phyloP scores from a whole-genome alignment of 805 yeast species.

The Saccharomycopsis vini region DNA sequence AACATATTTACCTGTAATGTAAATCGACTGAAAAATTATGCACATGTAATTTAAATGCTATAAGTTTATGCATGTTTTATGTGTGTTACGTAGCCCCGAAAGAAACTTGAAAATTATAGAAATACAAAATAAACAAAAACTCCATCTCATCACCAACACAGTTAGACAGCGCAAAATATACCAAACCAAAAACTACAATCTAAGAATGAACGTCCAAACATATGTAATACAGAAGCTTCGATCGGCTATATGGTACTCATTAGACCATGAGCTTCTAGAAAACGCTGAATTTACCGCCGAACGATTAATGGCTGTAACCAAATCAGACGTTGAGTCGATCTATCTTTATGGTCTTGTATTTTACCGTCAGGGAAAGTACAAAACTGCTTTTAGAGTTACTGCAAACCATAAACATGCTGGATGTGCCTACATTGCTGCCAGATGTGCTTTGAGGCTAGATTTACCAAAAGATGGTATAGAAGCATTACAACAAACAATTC shows the following conservation, averaged over 20 bases:
- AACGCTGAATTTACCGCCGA: slow-evolving; percentile 88
- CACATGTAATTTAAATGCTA: too few species aligned
- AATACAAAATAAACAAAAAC: background rate
- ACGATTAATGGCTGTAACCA: slow-evolving; percentile 55
- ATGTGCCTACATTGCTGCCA: slow-evolving; percentile 67
- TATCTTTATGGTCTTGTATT: slow-evolving; percentile 66
- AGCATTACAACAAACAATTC: slow-evolving; percentile 34
- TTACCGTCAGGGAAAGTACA: slow-evolving; percentile 47
- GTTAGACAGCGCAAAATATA: background rate
- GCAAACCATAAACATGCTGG: slow-evolving; percentile 52
- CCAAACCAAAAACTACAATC: background rate
- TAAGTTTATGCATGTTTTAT: too few species aligned
- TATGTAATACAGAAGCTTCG: slow-evolving; percentile 36
- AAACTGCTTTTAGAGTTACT: slow-evolving; percentile 49
- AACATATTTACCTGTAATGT: too few species aligned
- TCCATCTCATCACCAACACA: background rate
- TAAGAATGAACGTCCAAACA: slow-evolving; percentile 20
- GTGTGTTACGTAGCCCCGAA: background rate
- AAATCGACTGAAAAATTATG: too few species aligned
- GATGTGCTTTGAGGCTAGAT: slow-evolving; percentile 49
- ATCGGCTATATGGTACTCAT: slow-evolving; percentile 53
- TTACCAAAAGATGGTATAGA: slow-evolving; percentile 53
- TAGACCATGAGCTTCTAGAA: slow-evolving; percentile 57
- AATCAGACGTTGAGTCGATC: slow-evolving; percentile 43
- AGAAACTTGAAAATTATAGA: background rate